Base-by-base conservation (phyloP, 805 yeast species). In the Saccharomyces paradoxus region DNA sequence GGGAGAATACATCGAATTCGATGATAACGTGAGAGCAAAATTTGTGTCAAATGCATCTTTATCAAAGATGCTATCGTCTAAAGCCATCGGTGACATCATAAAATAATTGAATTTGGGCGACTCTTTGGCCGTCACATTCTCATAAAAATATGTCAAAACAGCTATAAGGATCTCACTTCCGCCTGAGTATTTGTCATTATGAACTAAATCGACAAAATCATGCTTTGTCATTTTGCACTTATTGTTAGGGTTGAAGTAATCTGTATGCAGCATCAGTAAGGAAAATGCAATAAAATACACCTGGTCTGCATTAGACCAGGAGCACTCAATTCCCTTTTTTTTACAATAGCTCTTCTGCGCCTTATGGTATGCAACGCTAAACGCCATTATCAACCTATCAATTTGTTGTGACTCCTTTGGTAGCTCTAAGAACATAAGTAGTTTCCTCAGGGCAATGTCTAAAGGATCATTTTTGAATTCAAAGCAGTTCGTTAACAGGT, bases 381-480 rank as follows among this genome's bases (percentile, higher is more conserved):
- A 83, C 31, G 77, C 77, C 52, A 78, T 80, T 46, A 87, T 69
- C 3, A 84, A 76, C 49, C 90, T 72, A 61, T 87, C 92, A 51
- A 87, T 86, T 63, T 87, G 91, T 64, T 86, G 92, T 0, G 89
- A 73, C 62, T 87, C 94, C 57, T 75, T 77, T 0, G 94, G 94
- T 27, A 87, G 69, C 53, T 81, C 81, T 54, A 81, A 76, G 50
- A 76, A 70, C 72, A 82, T 74, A 46, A 87, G 67, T 51, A 86
- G 76, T 59, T 78, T 79, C 46, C 91, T 70, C 51, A 87, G 66
- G 0, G 91, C 76, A 55, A 87, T 71, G 61, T 87, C 94, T 17
- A 87, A 61, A 0, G 94, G 87, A 57, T 79, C 80, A 27, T 71
- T 72, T 2, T 60, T 48, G 55, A 86, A 83, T 52, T 80, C 73